Base-by-base conservation (phyloP, 257 asterid species). In the Rubia yunnanensis region DNA sequence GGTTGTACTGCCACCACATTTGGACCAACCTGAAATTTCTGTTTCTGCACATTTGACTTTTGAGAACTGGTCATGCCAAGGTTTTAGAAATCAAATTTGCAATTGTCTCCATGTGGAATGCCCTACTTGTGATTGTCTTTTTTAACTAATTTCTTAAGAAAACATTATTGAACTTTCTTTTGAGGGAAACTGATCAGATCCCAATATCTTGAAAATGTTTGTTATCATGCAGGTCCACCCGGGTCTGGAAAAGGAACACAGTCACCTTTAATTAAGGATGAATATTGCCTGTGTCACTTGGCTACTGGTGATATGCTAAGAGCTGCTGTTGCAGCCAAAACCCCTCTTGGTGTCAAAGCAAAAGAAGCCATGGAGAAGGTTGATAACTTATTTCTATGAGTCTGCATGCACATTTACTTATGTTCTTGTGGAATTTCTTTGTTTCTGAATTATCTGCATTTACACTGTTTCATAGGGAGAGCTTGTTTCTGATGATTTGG, bases 241-340 rank as follows among this genome's bases (percentile, higher is more conserved):
- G 96, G 98, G 55, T 91, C 95, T 4, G 98, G 95, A 15, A 91
- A 92, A 74, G 98, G 98, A 64, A 92, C 98, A 34, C 96, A 92
- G 63, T 92, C 98, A 49, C 98, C 98, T 30, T 60, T 92, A 62
- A 81, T 92, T 48, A 92, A 92, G 82, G 98, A 92, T 27, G 98
- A 89, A 46, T 89, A 68, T 60, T 89, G 98, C 75, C 73, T 92
- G 54, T 92, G 98, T 80, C 98, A 92, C 81, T 73, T 92, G 74
- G 98, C 98, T 49, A 92, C 96, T 24, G 98, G 98, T 14, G 96
- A 92, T 80, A 92, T 89, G 98, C 84, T 92, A 71, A 83, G 96
- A 79, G 95, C 96, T 77, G 96, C 95, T 76, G 98, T 92, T 78
- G 79, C 96, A 70, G 92, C 95, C 69, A 89, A 92, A 84, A 88